These are phyloP conservation scores for Cutaneotrichosporon arboriforme DNA, from an alignment of 1,284 basidiomycete species.

Conservation along the genomic window DNA sequence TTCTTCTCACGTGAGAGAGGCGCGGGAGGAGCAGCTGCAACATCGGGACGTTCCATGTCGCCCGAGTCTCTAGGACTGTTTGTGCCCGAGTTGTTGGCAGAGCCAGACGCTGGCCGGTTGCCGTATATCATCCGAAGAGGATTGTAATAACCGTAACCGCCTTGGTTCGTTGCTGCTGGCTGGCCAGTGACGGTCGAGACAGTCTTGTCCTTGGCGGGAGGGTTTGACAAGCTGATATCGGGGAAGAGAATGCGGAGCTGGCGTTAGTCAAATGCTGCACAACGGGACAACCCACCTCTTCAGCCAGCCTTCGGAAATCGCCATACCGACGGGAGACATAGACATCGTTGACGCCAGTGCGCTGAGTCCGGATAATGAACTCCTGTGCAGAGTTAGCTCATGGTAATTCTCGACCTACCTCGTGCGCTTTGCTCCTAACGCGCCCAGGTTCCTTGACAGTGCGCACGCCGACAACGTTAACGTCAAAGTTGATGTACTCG, in stretches of 20 bases:
- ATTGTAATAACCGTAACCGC: constrained; percentile 42
- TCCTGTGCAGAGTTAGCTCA: constrained; percentile 57
- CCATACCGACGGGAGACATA: constrained; percentile 91
- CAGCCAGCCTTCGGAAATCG: constrained; percentile 80
- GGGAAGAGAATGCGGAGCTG: constrained; percentile 79
- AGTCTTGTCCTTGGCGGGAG: constrained; percentile 79
- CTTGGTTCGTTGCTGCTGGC: constrained; percentile 10
- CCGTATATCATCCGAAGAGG: constrained; percentile 46
- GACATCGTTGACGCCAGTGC: constrained; percentile 65
- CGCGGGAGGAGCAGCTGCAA: constrained; percentile 17
- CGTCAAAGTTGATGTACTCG: constrained; percentile 57
- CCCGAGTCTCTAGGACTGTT: constrained; percentile 1
- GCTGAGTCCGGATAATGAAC: constrained; percentile 85
- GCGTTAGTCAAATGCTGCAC: neutral
- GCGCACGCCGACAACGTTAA: constrained; percentile 82
- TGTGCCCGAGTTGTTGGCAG: constrained; percentile 10
- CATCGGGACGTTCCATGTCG: constrained; percentile 2
- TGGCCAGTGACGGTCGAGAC: constrained; percentile 59
- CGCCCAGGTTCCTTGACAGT: constrained; percentile 73
- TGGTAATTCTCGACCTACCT: constrained; percentile 52
- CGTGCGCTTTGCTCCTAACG: constrained; percentile 74
- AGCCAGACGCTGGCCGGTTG: constrained; percentile 37
- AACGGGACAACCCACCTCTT: constrained; percentile 58
- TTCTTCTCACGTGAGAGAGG: constrained; percentile 88
- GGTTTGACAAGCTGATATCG: constrained; percentile 66